These are phyloP conservation scores for Carex sylvatica DNA, from an alignment of 202 grass and related monocot genomes.

Conservation along the genomic window DNA sequence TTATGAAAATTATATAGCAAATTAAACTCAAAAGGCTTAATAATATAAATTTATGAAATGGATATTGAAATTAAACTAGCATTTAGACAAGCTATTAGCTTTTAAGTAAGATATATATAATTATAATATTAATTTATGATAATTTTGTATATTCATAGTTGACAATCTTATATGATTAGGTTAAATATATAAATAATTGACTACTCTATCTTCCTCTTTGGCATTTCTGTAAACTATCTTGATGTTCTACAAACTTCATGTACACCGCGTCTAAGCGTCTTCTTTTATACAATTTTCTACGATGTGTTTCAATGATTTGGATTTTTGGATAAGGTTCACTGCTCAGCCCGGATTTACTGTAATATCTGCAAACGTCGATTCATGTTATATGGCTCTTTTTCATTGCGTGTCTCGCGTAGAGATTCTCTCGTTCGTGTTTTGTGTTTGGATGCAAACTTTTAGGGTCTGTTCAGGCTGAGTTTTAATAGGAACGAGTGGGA, in stretches of 20 bases:
- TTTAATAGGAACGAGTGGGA: no score
- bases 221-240: not conserved
- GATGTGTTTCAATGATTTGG: not conserved
- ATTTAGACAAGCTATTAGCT: not conserved
- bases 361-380: not conserved
- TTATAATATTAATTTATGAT: not conserved
- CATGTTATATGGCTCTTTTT: not conserved
- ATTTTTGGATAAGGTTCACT: conserved; percentile 1
- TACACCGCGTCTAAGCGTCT: not conserved
- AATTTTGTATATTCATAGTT: not conserved
- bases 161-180: not conserved
- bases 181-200: not conserved
- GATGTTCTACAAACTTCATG: not conserved
- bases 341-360: not conserved
- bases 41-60: not conserved
- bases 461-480: no score
- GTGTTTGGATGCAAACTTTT: not conserved
- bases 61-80: not conserved
- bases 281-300: not conserved
- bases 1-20: not conserved
- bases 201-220: not conserved
- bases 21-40: not conserved
- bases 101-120: not conserved
- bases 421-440: not conserved
- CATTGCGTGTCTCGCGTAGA: not conserved